Percentiles rank a stretch among this genome's conserved stretches.
These are phyloP conservation scores for Angomonas ambiguus DNA, from an alignment of 208 protist species.

Conservation along the genomic window DNA sequence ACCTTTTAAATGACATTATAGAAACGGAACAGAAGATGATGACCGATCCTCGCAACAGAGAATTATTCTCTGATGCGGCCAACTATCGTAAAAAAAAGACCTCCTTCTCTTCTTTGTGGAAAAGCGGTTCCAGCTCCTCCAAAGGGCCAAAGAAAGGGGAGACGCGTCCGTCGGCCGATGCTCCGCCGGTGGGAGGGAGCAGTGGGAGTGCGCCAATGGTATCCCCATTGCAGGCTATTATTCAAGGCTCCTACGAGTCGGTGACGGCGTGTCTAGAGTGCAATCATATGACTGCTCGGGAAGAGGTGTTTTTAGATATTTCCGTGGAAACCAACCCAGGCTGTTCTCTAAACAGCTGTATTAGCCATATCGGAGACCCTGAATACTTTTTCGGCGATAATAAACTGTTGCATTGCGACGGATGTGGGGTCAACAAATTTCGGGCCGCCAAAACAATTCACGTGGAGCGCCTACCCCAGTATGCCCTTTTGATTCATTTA, in stretches of 20 bases:
- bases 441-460: slow-evolving; percentile 77
- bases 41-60: slow-evolving; percentile 48
- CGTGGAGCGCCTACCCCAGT: slow-evolving; percentile 81
- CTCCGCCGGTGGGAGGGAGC: not conserved
- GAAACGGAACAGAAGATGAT: slow-evolving; percentile 77
- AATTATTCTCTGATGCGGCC: slow-evolving; percentile 42
- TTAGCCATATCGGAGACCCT: slow-evolving; percentile 64
- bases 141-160: not conserved
- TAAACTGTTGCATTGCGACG: slow-evolving; percentile 75
- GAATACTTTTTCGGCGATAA: slow-evolving; percentile 81
- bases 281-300: slow-evolving; percentile 39
- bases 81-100: slow-evolving; percentile 33
- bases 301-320: slow-evolving; percentile 85
- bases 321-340: slow-evolving; percentile 75
- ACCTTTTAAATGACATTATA: slow-evolving; percentile 81
- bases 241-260: slow-evolving; percentile 71
- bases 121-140: not conserved
- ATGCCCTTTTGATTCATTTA: slow-evolving; percentile 84
- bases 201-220: slow-evolving; percentile 11
- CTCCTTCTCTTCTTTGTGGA: slow-evolving; percentile 35
- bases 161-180: not conserved
- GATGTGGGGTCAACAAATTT: slow-evolving; percentile 43
- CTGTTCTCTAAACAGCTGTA: slow-evolving; percentile 70
- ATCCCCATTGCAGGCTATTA: slow-evolving; percentile 64
- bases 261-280: slow-evolving; percentile 78